phyloP scores from a whole-genome alignment of 768 basidiomycete species.

The Candolleomyces efflorescens region DNA sequence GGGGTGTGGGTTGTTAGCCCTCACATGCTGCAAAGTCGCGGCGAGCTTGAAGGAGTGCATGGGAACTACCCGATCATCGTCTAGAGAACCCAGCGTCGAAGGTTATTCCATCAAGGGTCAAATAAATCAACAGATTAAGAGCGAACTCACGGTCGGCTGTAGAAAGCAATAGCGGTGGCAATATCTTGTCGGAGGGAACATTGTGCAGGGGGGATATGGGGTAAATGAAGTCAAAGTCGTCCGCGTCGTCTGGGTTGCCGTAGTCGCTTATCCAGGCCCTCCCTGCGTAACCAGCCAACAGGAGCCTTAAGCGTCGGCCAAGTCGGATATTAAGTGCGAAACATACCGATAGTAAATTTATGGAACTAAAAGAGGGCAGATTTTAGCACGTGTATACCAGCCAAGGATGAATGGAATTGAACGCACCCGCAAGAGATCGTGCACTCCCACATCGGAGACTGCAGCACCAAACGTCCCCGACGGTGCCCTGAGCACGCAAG shows the following conservation, averaged over 20 bases:
- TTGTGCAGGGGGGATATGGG: constrained; percentile 81
- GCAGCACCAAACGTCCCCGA: constrained; percentile 74
- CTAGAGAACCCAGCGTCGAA: constrained; percentile 27
- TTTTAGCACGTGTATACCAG: background rate
- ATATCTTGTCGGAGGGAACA: constrained; percentile 51
- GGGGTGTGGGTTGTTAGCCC: constrained; percentile 65
- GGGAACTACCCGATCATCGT: constrained; percentile 85
- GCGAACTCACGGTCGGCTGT: constrained; percentile 72
- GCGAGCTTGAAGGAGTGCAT: constrained; percentile 83
- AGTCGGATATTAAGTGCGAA: background rate
- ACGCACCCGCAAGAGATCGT: constrained; percentile 71
- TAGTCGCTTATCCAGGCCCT: constrained; percentile 79
- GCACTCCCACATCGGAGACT: constrained; percentile 78
- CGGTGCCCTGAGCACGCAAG: constrained; percentile 77
- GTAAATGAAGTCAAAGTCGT: constrained; percentile 82
- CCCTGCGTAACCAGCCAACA: constrained; percentile 35
- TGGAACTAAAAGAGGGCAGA: constrained; percentile 45
- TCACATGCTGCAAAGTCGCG: constrained; percentile 67
- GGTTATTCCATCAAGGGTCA: background rate
- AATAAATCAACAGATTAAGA: background rate
- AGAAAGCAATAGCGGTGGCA: constrained; percentile 71
- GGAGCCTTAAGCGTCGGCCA: background rate
- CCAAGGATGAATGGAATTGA: background rate
- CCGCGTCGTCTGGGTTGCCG: constrained; percentile 67
- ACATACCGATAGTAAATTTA: constrained; percentile 68